Evolutionary conservation across 2,329 filamentous ascomycete genomes (phyloP).

Genomic region (Colletotrichum nymphaeae): DNA sequence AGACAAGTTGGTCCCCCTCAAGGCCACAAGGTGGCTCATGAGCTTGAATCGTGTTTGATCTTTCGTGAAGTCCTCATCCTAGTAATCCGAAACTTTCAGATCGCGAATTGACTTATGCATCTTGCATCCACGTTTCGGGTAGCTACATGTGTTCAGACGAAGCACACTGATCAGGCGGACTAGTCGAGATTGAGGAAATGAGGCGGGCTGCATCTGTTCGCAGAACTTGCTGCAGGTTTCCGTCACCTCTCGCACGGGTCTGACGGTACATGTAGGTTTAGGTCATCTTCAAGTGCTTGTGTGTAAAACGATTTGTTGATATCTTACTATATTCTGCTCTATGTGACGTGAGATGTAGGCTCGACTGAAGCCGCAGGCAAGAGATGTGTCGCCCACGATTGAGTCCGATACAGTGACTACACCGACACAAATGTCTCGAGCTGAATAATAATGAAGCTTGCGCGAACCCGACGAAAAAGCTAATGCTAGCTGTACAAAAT

Average conservation of each 20-base stretch:
- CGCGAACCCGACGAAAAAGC: neutral
- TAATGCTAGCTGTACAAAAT: neutral
- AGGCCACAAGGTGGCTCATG: neutral
- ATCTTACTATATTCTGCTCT: neutral
- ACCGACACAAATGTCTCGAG: neutral
- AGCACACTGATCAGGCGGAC: neutral
- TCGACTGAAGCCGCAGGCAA: neutral
- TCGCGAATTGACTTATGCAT: constrained; percentile 9
- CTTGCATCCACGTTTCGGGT: constrained; percentile 18
- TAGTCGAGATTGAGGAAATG: neutral
- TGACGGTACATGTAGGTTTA: neutral
- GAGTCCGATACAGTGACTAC: neutral
- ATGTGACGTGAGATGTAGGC: neutral
- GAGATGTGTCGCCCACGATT: neutral
- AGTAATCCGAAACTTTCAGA: constrained; percentile 14
- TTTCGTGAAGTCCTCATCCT: constrained; percentile 5
- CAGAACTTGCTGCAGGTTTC: neutral
- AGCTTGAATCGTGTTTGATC: constrained; percentile 10
- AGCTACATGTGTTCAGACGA: constrained; percentile 1
- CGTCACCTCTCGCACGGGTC: neutral
- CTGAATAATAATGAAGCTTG: neutral
- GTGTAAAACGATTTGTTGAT: neutral
- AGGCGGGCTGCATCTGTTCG: neutral
- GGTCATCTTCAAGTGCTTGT: neutral
- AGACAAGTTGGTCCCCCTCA: neutral